Evolutionary conservation across 495 filamentous ascomycete species (phyloP), one percentile per base, ranked within the genome.

Genomic region (Cercophora sp.): DNA sequence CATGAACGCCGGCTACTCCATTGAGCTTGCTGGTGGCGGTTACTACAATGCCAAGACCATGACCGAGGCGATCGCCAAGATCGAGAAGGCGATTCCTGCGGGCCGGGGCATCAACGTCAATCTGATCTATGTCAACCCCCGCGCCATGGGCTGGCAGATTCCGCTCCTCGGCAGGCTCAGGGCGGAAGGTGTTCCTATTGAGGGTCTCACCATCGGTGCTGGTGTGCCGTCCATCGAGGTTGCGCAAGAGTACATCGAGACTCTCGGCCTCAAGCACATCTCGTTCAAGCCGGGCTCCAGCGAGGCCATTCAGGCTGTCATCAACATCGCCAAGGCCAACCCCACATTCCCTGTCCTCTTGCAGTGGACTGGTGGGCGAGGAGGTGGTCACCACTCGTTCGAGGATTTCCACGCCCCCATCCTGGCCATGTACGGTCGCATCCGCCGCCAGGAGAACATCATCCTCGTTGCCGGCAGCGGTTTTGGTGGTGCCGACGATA

Each of bases 91-190:
- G 29, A 91, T 94, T 54, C 89, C 89, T 18, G 82, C 93, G 13
- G 93, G 93, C 41, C 89, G 91, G 52, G 93, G 93, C 64, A 95
- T 98, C 66, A 90, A 84, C 4, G 74, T 96, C 60, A 98, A 98
- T 65, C 66, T 98, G 50, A 98, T 98, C 64, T 98, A 98, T 61
- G 93, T 96, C 63, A 94, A 91, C 64, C 93, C 93, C 13, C 82
- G 87, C 47, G 91, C 92, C 26, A 98, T 98, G 92, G 87, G 76
- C 23, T 98, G 93, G 93, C 93, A 98, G 68, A 95, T 97, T 41
- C 91, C 93, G 39, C 75, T 98, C 23, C 83, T 98, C 54, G 87
- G 82, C 41, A 83, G 87, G 52, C 77, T 98, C 34, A 82, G 92
- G 39, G 79, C 87, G 11, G 88, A 95, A 49, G 93, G 93, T 56